Percentiles rank a stretch among this genome's conserved stretches.
Evolutionary conservation across 345 rosid species (phyloP).

Genomic region (Alliaria petiolata): DNA sequence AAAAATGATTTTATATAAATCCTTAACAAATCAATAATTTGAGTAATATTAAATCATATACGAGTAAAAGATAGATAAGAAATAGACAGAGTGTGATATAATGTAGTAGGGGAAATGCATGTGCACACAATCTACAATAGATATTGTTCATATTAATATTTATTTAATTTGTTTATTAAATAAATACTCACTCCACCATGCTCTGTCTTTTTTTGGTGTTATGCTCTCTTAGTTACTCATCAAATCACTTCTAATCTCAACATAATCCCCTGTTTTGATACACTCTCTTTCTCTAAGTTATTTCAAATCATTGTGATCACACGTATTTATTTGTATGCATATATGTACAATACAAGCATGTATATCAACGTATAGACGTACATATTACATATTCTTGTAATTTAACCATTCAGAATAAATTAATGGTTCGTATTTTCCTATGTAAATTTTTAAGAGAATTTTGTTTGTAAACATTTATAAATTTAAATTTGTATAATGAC

Average conservation of each 20-base stretch:
- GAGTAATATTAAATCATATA: conserved; percentile 16
- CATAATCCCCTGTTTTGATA: conserved; percentile 38
- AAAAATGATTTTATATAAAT: conserved; percentile 12
- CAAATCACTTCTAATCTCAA: conserved; percentile 49
- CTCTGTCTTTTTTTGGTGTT: conserved; percentile 43
- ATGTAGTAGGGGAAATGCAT: conserved; percentile 44
- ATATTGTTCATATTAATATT: conserved; percentile 35
- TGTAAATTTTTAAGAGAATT: not conserved
- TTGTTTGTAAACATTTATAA: no score
- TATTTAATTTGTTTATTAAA: not conserved
- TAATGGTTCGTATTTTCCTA: not conserved
- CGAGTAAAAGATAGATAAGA: conserved; percentile 28
- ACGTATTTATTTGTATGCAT: not conserved
- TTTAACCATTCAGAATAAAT: not conserved
- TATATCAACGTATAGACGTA: not conserved
- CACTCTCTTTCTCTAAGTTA: conserved; percentile 20
- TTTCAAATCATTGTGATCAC: conserved; percentile 1
- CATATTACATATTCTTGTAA: not conserved
- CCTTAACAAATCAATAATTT: conserved; percentile 29
- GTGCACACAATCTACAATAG: conserved; percentile 72
- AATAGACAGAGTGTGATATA: conserved; percentile 24
- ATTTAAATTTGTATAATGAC: no score
- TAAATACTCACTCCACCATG: conserved; percentile 50
- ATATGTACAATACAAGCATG: not conserved
- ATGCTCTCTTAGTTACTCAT: conserved; percentile 36